Evolutionary conservation across 768 basidiomycete genomes (phyloP).

Genomic region (Mycena alexandri): DNA sequence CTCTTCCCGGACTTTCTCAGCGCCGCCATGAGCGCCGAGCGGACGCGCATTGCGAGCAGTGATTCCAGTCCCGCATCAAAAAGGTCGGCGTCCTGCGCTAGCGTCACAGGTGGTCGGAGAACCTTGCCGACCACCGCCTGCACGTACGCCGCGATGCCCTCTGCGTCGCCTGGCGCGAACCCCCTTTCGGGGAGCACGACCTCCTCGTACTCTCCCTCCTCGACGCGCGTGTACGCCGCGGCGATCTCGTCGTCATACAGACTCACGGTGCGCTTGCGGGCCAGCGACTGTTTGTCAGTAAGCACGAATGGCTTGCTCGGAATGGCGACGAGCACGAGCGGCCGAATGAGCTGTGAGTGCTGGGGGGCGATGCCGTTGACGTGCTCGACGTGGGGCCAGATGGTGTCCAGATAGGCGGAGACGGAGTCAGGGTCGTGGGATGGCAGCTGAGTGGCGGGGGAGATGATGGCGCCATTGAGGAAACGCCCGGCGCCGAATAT

Average conservation of each 20-base stretch:
- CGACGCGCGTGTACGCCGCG: conserved; percentile 38
- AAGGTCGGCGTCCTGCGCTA: conserved; percentile 14
- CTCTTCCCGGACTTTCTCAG: conserved; percentile 3
- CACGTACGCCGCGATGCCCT: conserved; percentile 8
- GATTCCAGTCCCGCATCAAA: conserved; percentile 25
- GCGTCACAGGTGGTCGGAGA: background rate
- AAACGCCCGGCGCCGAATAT: conserved; percentile 43
- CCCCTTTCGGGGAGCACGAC: conserved; percentile 11
- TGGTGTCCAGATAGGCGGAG: conserved; percentile 33
- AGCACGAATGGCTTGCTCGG: conserved; percentile 39
- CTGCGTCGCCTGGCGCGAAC: background rate
- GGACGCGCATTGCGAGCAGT: conserved; percentile 23
- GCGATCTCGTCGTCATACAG: conserved; percentile 45
- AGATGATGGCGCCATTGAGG: conserved; percentile 43
- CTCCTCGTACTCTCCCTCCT: conserved; percentile 28
- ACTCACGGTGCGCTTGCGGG: conserved; percentile 35
- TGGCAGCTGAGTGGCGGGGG: conserved; percentile 21
- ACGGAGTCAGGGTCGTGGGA: conserved; percentile 5
- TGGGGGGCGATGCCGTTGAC: conserved; percentile 42
- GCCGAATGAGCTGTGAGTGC: conserved; percentile 44
- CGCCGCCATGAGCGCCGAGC: conserved; percentile 18
- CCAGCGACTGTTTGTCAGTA: conserved; percentile 45
- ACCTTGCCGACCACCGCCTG: conserved; percentile 9
- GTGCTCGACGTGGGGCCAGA: conserved; percentile 42
- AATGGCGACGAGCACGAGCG: conserved; percentile 42